Conservation (phyloP, 306 rosid species). For the Cicer pinnatifidum region DNA sequence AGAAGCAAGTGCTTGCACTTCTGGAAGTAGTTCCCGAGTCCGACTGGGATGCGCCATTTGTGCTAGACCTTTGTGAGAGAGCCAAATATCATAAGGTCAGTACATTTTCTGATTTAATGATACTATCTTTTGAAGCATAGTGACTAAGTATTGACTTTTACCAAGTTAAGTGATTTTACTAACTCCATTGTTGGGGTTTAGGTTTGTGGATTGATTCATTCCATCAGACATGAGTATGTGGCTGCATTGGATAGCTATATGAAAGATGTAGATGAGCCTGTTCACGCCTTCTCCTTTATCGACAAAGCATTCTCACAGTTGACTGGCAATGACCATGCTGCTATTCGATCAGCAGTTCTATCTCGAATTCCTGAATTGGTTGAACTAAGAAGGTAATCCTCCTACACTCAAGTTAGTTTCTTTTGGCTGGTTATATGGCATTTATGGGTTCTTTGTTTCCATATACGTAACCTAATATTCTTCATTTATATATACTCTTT, state of each 20-base stretch:
- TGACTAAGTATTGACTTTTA: slow-evolving; percentile 34
- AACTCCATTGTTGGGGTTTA: slow-evolving; percentile 44
- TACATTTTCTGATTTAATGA: slow-evolving; percentile 41
- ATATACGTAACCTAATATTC: slow-evolving; percentile 27
- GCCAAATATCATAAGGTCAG: slow-evolving; percentile 85
- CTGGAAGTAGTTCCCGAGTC: slow-evolving; percentile 75
- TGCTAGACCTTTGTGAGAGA: slow-evolving; percentile 74
- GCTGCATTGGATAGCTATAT: slow-evolving; percentile 89
- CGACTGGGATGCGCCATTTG: slow-evolving; percentile 80
- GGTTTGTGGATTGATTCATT: slow-evolving; percentile 95
- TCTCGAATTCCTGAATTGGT: slow-evolving; percentile 77
- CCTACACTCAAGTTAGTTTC: slow-evolving; percentile 28
- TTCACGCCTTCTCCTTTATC: slow-evolving; percentile 89
- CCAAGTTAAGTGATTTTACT: slow-evolving; percentile 40
- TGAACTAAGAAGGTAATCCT: slow-evolving; percentile 72
- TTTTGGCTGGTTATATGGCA: slow-evolving; percentile 14
- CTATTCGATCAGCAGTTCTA: slow-evolving; percentile 69
- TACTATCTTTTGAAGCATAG: slow-evolving; percentile 42
- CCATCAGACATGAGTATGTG: slow-evolving; percentile 66
- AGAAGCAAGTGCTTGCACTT: slow-evolving; percentile 90
- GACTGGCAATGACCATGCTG: slow-evolving; percentile 52
- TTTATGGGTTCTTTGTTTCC: slow-evolving; percentile 33
- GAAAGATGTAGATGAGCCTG: slow-evolving; percentile 85
- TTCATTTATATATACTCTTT: slow-evolving; percentile 42
- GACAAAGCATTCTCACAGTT: slow-evolving; percentile 63